Evolutionary conservation across 306 rosid genomes (phyloP), one percentile per base, ranked within the genome.

Genomic region (Astragalus glycyphyllos): DNA sequence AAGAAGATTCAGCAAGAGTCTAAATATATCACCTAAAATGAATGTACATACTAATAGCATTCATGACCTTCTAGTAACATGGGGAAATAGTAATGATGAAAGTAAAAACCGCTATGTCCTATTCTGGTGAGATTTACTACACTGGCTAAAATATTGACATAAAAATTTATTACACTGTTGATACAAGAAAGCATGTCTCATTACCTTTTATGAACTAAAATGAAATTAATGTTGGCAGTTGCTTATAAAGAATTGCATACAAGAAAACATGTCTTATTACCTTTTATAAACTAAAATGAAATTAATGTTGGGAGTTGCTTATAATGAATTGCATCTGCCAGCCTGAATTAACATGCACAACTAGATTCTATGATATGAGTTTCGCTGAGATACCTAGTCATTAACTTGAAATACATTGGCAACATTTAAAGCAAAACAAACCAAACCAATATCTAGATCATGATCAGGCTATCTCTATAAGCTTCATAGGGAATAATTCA

Each of bases 1-100:
- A 20, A 20, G 2, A 20, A 20, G 23, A 20, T 20, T 20, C 23
- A 20, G 23, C 23, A 20, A 20, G 23, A 20, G 23, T 20, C 23
- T 20, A 20, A 20, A 20, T 20, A 20, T 20, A 20, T 20, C 23
- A 34, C 38, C 5, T 34, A 34, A 34, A 34, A 34, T 4, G 38
- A 34, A 34, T 34, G 38, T 34, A 34, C 38, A 34, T 34, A 34
- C 38, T 15, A 55, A 68, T 45, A 29, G 11, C 35, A 40, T 48
- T 76, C 42, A 8, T 61, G 42, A 61, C 11, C 45, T 61, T 50
- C 64, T 16, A 49, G 35, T 42, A 11, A 61, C 17, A 76, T 4
- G 23, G 47, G 14, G 58, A 69, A 6, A 23, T 68, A 29, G 38
- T 50, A 15, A 31, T 26, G 11, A 31, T 26, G 9, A 26, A 35